Conservation (phyloP, 306 rosid genomes). For the Trichosanthes truncata region DNA sequence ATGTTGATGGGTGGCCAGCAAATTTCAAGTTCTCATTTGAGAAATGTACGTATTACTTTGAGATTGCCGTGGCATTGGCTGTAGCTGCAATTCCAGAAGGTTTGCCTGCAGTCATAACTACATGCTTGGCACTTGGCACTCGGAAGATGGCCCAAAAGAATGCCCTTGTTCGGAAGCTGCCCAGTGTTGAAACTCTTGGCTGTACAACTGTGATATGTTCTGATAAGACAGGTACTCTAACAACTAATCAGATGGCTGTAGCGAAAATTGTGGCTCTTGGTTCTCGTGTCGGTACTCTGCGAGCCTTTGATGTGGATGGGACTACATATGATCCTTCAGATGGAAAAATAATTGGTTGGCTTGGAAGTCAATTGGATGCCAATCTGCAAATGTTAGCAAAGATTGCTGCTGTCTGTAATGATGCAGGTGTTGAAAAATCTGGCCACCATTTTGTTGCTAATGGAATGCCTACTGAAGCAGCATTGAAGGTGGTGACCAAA, state of each 20-base stretch:
- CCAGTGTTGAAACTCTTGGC: conserved; percentile 48
- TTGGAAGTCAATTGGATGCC: conserved; percentile 32
- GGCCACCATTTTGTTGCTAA: conserved; percentile 9
- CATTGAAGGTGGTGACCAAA: conserved; percentile 5
- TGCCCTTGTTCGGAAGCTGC: conserved; percentile 58
- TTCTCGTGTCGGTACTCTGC: conserved; percentile 24
- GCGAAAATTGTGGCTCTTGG: conserved; percentile 47
- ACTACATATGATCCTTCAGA: conserved; percentile 45
- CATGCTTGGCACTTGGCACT: conserved; percentile 44
- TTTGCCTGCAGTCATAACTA: conserved; percentile 41
- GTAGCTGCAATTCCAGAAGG: conserved; percentile 56
- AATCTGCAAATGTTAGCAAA: conserved; percentile 51
- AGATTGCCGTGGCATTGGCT: conserved; percentile 47
- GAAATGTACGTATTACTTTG: conserved; percentile 41
- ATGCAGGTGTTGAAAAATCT: conserved; percentile 34
- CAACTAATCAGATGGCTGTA: conserved; percentile 65
- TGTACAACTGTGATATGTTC: conserved; percentile 45
- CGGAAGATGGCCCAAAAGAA: conserved; percentile 50
- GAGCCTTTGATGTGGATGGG: conserved; percentile 60
- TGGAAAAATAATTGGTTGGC: conserved; percentile 53
- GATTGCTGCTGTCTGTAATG: conserved; percentile 51
- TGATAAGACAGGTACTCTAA: conserved; percentile 41
- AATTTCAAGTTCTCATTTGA: conserved; percentile 45
- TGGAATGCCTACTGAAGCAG: conserved; percentile 16
- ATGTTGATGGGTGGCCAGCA: conserved; percentile 30